Percentiles rank a stretch among this genome's conserved stretches.
Evolutionary conservation across 768 basidiomycete species (phyloP).

Genomic region (Pisolithus microcarpus): DNA sequence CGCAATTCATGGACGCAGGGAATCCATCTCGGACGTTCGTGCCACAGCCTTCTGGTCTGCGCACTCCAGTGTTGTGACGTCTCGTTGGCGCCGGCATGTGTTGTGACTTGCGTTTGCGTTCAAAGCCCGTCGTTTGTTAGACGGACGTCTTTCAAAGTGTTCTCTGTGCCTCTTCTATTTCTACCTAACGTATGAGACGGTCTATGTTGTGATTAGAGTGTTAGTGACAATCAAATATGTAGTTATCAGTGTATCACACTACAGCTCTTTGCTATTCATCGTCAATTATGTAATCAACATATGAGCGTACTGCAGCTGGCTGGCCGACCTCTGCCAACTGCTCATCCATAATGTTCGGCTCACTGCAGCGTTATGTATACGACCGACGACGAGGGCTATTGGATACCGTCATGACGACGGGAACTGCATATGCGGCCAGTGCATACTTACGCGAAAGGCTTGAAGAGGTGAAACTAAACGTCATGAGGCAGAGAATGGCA

Average conservation of each 20-base stretch:
- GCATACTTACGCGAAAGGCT: conserved; percentile 55
- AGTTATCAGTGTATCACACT: too few relatives aligned
- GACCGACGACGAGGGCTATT: conserved; percentile 40
- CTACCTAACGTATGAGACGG: too few relatives aligned
- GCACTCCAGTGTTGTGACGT: conserved; percentile 10
- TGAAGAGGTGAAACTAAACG: conserved; percentile 56
- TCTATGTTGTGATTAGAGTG: too few relatives aligned
- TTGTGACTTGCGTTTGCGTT: neutral
- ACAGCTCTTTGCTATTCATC: too few relatives aligned
- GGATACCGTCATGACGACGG: conserved; percentile 46
- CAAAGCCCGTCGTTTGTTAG: too few relatives aligned
- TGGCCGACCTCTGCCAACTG: too few relatives aligned
- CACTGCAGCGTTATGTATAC: conserved; percentile 41
- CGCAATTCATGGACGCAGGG: conserved; percentile 17
- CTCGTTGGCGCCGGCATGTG: neutral
- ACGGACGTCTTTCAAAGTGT: too few relatives aligned
- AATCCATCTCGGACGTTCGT: conserved; percentile 17
- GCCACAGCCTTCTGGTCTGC: conserved; percentile 21
- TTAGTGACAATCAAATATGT: too few relatives aligned
- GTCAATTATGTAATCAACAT: too few relatives aligned
- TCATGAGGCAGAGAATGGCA: conserved; percentile 55
- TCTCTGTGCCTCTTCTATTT: too few relatives aligned
- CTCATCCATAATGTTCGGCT: conserved; percentile 33
- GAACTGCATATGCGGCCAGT: conserved; percentile 57
- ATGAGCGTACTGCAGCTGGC: too few relatives aligned